Conservation (phyloP, 257 asterid genomes). For the Petunia secreta region DNA sequence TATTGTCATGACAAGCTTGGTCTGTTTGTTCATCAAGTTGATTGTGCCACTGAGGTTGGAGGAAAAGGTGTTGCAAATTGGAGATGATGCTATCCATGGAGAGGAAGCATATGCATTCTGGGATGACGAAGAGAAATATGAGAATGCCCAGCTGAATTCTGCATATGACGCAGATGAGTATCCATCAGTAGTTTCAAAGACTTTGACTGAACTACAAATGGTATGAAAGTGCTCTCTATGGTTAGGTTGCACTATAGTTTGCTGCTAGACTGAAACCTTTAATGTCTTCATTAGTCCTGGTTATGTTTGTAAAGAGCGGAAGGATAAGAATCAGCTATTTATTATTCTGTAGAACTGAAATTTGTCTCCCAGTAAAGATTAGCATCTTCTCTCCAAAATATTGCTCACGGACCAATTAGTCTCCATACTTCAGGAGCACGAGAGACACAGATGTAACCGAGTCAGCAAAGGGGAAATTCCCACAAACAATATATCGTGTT, state of each 20-base stretch:
- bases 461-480: not conserved
- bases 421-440: not conserved
- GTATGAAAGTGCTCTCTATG: conserved; percentile 30
- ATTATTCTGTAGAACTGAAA: not conserved
- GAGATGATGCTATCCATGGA: conserved; percentile 51
- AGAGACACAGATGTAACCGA: not conserved
- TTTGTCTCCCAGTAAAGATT: not conserved
- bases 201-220: conserved; percentile 41
- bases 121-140: conserved; percentile 39
- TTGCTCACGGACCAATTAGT: not conserved
- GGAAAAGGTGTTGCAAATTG: conserved; percentile 41
- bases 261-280: not conserved
- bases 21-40: conserved; percentile 45
- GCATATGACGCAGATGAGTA: conserved; percentile 52
- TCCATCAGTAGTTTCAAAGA: conserved; percentile 44
- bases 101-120: conserved; percentile 47
- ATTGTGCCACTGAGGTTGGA: conserved; percentile 50
- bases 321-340: conserved; percentile 7
- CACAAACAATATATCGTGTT: not conserved
- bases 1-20: conserved; percentile 40
- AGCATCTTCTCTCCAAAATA: not conserved
- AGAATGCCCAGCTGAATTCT: conserved; percentile 41
- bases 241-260: not conserved
- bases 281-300: not conserved
- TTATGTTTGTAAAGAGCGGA: not conserved